Evolutionary conservation across 73 alveolate genomes (phyloP), one percentile per base, ranked within the genome.

Genomic region (Symbiodinium natans): DNA sequence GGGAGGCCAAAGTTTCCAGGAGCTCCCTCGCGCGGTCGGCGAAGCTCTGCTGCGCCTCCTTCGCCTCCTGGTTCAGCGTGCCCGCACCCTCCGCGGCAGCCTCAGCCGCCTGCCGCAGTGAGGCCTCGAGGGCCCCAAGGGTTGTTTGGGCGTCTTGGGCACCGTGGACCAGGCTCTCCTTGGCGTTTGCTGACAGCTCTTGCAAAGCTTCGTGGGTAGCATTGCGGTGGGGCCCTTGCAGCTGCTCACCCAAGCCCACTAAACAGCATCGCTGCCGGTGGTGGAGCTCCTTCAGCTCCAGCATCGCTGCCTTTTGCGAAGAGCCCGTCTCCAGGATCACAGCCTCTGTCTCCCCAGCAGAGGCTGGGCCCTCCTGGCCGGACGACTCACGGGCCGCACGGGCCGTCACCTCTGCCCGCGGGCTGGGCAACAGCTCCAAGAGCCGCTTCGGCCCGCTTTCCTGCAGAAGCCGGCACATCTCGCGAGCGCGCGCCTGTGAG

Each of bases 1-100:
- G 84, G 38, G 25, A 15, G 82, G 82, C 93, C 93, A 86, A 73
- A 82, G 40, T 31, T 40, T 10, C n/a, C 40, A 46, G 93, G 82
- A 86, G 93, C 56, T 25, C 17, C 82, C 27, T 19, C 82, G 82
- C 33, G 82, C 33, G 82, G 36, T 43, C 93, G 54, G 93, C 82
- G 82, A 48, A 86, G 54, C 39, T 25, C 42, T 25, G 54, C 36
- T 73, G 52, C 13, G 82, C 40, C 41, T 38, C 84, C 52, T 19
- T 83, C 15, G 63, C 59, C 83, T 75, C 48, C 82, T 43, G 34
- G 82, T 25, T 21, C 56, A 43, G 46, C 27, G 39, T 19, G 46
- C 23, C 34, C 54, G 39, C 48, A 39, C 43, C 82, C 42, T 8
- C 27, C 41, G 63, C 46, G 31, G 52, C 39, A 27, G 36, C 59